phyloP scores from a whole-genome alignment of 2,329 filamentous ascomycete species.

The Trichoderma koningiopsis region DNA sequence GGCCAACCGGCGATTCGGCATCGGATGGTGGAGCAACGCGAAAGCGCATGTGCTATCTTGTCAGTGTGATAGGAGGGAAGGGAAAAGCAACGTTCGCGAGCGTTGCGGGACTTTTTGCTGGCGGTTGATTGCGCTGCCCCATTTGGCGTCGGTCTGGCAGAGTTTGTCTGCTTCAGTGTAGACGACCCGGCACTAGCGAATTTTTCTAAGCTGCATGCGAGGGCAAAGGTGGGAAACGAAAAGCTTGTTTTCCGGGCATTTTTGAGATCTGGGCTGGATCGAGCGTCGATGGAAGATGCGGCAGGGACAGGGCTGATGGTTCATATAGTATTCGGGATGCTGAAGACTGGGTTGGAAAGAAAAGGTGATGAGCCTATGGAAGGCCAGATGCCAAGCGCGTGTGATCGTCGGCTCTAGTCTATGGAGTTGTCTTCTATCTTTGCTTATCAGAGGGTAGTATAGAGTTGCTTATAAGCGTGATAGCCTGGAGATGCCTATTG shows the following conservation, averaged over 20 bases:
- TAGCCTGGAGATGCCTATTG: background rate
- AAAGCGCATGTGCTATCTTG: slow-evolving; percentile 24
- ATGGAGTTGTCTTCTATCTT: background rate
- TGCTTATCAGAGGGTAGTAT: background rate
- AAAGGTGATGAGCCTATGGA: background rate
- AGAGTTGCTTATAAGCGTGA: background rate
- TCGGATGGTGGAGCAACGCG: background rate
- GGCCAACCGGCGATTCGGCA: slow-evolving; percentile 28
- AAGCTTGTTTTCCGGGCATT: background rate
- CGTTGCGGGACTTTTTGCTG: slow-evolving; percentile 1
- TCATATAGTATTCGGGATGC: background rate
- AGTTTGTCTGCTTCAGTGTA: background rate
- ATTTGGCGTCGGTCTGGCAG: slow-evolving; percentile 24
- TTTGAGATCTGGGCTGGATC: slow-evolving; percentile 3
- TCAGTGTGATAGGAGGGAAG: slow-evolving; percentile 17
- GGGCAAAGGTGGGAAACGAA: background rate
- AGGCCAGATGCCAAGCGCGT: background rate
- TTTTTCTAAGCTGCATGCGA: background rate
- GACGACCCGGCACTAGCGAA: background rate
- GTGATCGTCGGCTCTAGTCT: background rate
- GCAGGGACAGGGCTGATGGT: background rate
- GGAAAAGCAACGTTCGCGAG: background rate
- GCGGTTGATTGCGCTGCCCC: background rate
- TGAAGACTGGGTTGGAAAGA: background rate
- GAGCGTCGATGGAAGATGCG: slow-evolving; percentile 3